A percentile compares a stretch with the other conserved stretches of the same genome.
Conservation (phyloP, 75 land plant species). For the Cunninghamia lanceolata region DNA sequence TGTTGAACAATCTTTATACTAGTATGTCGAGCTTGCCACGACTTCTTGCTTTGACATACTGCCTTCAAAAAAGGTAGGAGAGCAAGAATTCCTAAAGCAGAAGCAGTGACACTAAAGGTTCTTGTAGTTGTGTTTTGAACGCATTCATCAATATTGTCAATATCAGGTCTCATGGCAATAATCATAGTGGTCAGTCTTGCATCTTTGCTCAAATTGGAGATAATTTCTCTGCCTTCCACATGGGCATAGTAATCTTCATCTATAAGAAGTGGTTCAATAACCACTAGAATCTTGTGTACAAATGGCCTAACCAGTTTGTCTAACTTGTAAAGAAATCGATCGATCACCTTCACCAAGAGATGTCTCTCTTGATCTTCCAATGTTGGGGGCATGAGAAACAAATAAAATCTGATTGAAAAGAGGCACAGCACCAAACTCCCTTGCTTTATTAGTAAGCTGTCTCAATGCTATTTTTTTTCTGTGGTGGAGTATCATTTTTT, state of each 20-base stretch:
- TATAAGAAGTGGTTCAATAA: constrained; percentile 91
- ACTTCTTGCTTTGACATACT: constrained; percentile 98
- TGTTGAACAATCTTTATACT: constrained; percentile 98
- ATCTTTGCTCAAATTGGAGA: constrained; percentile 92
- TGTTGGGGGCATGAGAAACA: constrained; percentile 93
- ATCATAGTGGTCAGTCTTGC: constrained; percentile 98
- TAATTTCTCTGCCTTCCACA: constrained; percentile 94
- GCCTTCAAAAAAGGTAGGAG: constrained; percentile 90
- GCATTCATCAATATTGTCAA: constrained; percentile 98
- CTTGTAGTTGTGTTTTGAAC: constrained; percentile 96
- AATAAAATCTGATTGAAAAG: constrained; percentile 87
- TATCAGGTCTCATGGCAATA: constrained; percentile 99
- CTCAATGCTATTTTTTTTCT: constrained; percentile 89
- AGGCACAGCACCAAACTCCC: constrained; percentile 97
- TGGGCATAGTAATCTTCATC: constrained; percentile 99
- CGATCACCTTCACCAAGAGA: constrained; percentile 94
- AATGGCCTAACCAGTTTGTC: constrained; percentile 95
- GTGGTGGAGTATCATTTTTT: constrained; percentile 97
- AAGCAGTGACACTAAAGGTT: constrained; percentile 97
- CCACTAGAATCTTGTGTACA: constrained; percentile 97
- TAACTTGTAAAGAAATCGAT: constrained; percentile 85
- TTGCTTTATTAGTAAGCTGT: constrained; percentile 92
- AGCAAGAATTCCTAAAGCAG: constrained; percentile 95
- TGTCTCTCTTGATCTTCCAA: constrained; percentile 96
- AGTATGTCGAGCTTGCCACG: constrained; percentile 98